phyloP scores from a whole-genome alignment of 2,329 filamentous ascomycete genomes.

The Fusarium chuoi region DNA sequence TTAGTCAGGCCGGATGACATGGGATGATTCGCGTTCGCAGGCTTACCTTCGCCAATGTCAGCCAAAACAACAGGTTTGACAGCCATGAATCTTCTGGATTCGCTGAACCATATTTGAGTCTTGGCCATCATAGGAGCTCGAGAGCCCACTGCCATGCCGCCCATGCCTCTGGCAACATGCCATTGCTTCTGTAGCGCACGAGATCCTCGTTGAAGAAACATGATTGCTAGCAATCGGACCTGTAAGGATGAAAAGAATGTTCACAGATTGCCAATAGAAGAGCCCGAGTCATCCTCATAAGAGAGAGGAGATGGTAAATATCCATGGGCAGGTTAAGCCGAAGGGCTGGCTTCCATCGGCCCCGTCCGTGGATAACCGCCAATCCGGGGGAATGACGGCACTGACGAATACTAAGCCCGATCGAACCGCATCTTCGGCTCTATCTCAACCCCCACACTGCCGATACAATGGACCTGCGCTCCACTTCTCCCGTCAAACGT shows the following conservation, averaged over 20 bases:
- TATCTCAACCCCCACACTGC: slow-evolving; percentile 29
- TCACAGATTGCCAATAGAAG: slow-evolving; percentile 15
- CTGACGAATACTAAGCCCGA: slow-evolving; percentile 35
- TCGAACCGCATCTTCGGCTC: slow-evolving; percentile 34
- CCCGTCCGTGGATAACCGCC: slow-evolving; percentile 53
- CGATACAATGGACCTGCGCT: slow-evolving; percentile 35
- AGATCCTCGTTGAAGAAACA: slow-evolving; percentile 67
- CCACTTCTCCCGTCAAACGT: slow-evolving; percentile 23
- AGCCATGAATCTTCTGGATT: slow-evolving; percentile 60
- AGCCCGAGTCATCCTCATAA: slow-evolving; percentile 26
- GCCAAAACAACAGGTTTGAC: slow-evolving; percentile 85
- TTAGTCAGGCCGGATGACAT: slow-evolving; percentile 20
- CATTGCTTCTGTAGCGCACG: slow-evolving; percentile 63
- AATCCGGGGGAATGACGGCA: slow-evolving; percentile 46
- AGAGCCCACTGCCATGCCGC: slow-evolving; percentile 48
- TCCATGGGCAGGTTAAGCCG: slow-evolving; percentile 37
- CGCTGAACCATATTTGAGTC: slow-evolving; percentile 60
- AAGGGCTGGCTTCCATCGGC: slow-evolving; percentile 49
- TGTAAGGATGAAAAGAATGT: slow-evolving; percentile 31
- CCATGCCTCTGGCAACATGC: slow-evolving; percentile 55
- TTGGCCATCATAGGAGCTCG: slow-evolving; percentile 44
- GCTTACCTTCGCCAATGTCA: slow-evolving; percentile 84
- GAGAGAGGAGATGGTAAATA: slow-evolving; percentile 37
- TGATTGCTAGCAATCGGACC: slow-evolving; percentile 45
- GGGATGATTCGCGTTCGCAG: neutral